phyloP scores from a whole-genome alignment of 805 yeast species.

The Millerozyma miso region DNA sequence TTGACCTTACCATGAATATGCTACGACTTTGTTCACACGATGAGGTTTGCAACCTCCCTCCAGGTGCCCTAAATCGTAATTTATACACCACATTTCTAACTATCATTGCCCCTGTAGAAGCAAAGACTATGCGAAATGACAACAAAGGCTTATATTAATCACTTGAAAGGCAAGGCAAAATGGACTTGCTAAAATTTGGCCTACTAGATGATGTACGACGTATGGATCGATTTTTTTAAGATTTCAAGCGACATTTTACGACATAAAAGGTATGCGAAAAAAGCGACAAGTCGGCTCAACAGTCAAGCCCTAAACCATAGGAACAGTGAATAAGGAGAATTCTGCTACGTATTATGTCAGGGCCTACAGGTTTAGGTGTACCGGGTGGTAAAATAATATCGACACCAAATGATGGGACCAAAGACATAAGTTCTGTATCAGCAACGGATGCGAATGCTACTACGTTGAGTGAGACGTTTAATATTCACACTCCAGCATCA shows the following conservation, averaged over 20 bases:
- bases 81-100: not conserved
- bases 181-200: no score
- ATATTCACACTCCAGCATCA: conserved; percentile 6
- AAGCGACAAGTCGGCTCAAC: not conserved
- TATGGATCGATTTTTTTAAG: no score
- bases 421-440: conserved; percentile 17
- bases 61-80: not conserved
- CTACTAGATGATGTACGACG: not conserved
- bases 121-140: no score
- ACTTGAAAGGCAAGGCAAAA: no score
- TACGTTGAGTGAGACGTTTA: conserved; percentile 12
- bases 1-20: conserved; percentile 9
- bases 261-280: not conserved
- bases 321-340: not conserved
- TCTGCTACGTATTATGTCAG: conserved; percentile 5
- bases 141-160: no score
- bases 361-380: conserved; percentile 12
- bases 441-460: conserved; percentile 19
- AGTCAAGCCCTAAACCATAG: not conserved
- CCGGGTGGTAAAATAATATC: conserved; percentile 16
- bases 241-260: not conserved
- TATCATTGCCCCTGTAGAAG: not conserved
- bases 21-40: not conserved
- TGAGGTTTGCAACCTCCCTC: not conserved
- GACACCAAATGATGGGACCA: conserved; percentile 14